Conservation (phyloP, 768 basidiomycete genomes). For the Pholiota conissans region DNA sequence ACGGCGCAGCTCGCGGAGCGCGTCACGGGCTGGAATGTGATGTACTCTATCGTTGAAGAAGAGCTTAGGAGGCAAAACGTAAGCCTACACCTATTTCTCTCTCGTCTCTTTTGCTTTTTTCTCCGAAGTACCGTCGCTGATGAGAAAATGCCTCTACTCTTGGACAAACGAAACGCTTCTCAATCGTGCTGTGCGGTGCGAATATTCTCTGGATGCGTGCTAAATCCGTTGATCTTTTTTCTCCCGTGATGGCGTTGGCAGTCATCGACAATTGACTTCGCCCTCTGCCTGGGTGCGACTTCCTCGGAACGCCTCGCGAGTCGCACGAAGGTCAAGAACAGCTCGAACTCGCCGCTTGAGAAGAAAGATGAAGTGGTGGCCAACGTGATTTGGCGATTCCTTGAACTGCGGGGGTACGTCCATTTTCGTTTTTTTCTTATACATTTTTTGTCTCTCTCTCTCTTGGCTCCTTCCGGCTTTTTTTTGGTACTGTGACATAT, state of each 20-base stretch:
- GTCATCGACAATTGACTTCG: slow-evolving; percentile 98
- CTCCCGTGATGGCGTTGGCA: slow-evolving; percentile 29
- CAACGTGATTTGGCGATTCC: slow-evolving; percentile 97
- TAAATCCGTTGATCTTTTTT: not conserved
- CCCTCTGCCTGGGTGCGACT: slow-evolving; percentile 91
- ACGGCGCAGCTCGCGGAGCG: slow-evolving; percentile 88
- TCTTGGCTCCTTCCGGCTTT: not conserved
- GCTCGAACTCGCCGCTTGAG: slow-evolving; percentile 59
- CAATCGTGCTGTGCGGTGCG: slow-evolving; percentile 9
- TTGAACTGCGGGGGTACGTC: slow-evolving; percentile 90
- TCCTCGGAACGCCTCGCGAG: slow-evolving; percentile 74
- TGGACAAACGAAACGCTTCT: slow-evolving; percentile 21
- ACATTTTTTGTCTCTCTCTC: too few species aligned
- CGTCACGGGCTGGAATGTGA: slow-evolving; percentile 88
- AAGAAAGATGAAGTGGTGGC: slow-evolving; percentile 99
- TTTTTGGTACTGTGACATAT: not conserved
- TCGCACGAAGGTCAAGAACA: slow-evolving; percentile 76
- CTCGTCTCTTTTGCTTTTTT: slow-evolving; percentile 4
- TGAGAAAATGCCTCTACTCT: slow-evolving; percentile 26
- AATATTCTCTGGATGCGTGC: not conserved
- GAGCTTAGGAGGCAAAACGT: slow-evolving; percentile 96
- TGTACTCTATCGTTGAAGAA: slow-evolving; percentile 83
- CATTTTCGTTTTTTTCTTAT: slow-evolving; percentile 1
- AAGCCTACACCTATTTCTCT: slow-evolving; percentile 47
- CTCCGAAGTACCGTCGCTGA: slow-evolving; percentile 5